phyloP scores from a whole-genome alignment of 805 yeast genomes.

The Kodamaea nitidulidarum region DNA sequence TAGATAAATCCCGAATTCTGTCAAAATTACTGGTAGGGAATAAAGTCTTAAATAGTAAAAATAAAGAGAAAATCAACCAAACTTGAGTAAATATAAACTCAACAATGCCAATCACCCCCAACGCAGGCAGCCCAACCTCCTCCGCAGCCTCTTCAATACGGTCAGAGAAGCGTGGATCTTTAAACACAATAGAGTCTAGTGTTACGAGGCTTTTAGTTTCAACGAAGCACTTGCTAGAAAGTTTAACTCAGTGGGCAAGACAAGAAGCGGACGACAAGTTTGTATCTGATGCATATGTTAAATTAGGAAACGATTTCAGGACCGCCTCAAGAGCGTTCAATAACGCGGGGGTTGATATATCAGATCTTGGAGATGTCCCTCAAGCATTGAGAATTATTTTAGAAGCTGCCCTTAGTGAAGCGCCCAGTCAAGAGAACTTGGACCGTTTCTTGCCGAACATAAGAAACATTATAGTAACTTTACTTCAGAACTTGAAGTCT shows the following conservation, averaged over 20 bases:
- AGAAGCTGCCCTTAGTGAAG: slow-evolving; percentile 81
- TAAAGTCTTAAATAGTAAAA: background rate
- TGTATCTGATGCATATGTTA: slow-evolving; percentile 88
- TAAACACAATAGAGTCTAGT: slow-evolving; percentile 66
- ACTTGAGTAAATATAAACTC: background rate
- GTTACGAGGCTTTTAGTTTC: slow-evolving; percentile 78
- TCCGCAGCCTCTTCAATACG: slow-evolving; percentile 9
- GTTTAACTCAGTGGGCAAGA: slow-evolving; percentile 86
- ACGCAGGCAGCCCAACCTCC: slow-evolving; percentile 4
- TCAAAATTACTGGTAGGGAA: too few species aligned
- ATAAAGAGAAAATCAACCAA: background rate
- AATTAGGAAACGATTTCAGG: slow-evolving; percentile 89
- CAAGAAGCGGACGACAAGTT: slow-evolving; percentile 72
- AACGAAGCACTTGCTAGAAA: slow-evolving; percentile 82
- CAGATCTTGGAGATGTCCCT: slow-evolving; percentile 90
- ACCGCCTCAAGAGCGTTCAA: slow-evolving; percentile 77
- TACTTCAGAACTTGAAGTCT: slow-evolving; percentile 72
- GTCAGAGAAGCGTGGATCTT: slow-evolving; percentile 18
- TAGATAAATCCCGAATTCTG: too few species aligned
- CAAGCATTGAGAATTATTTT: slow-evolving; percentile 69
- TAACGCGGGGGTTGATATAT: slow-evolving; percentile 71
- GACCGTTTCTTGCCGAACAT: slow-evolving; percentile 81
- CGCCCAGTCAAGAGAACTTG: slow-evolving; percentile 77
- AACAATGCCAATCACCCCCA: slow-evolving; percentile 10
- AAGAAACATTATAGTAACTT: slow-evolving; percentile 76